Evolutionary conservation across 2,329 filamentous ascomycete genomes (phyloP).

Genomic region (Trichoderma sp.): DNA sequence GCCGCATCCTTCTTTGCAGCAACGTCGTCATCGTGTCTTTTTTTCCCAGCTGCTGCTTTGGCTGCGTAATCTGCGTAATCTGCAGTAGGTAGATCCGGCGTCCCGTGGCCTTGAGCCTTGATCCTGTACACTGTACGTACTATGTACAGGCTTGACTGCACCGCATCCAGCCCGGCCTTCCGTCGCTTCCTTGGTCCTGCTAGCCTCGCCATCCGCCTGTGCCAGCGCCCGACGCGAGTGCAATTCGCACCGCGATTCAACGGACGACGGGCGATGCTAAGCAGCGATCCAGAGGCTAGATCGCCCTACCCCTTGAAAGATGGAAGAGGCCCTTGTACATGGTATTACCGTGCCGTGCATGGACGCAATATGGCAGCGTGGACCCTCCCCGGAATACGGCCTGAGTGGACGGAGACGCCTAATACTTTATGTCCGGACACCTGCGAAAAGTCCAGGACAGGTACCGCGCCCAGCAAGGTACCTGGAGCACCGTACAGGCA

Average conservation of each 20-base stretch:
- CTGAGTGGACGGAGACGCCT: neutral
- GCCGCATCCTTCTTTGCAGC: neutral
- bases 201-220: neutral
- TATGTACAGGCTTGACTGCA: too few species aligned
- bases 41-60: neutral
- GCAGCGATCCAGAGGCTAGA: conserved; percentile 15
- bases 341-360: neutral
- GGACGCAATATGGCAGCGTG: neutral
- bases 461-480: conserved; percentile 3
- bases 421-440: conserved; percentile 3
- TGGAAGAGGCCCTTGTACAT: neutral
- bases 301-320: conserved; percentile 2
- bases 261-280: conserved; percentile 2
- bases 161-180: neutral
- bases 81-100: conserved; percentile 5
- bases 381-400: conserved; percentile 6
- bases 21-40: conserved; percentile 10
- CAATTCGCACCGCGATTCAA: neutral
- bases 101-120: conserved; percentile 4
- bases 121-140: too few species aligned
- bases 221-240: neutral
- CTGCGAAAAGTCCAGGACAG: neutral
- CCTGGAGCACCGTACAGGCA: neutral
- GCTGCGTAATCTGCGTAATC: neutral
- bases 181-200: neutral